These are phyloP conservation scores for Bruguiera hainesii DNA, from an alignment of 441 rosid species.

Conservation along the genomic window DNA sequence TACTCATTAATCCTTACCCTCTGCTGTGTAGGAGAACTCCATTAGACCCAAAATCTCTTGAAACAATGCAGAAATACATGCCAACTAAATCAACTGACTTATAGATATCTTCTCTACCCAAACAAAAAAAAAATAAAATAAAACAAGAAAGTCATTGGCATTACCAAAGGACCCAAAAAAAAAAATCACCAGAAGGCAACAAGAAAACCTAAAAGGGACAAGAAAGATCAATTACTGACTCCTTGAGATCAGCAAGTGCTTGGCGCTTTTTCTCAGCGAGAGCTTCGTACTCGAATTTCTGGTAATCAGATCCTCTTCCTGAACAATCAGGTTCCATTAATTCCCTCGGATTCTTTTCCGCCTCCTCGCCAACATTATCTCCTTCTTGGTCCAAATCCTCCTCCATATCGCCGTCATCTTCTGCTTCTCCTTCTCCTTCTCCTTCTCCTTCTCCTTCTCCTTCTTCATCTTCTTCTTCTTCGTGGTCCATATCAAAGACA, in stretches of 20 bases:
- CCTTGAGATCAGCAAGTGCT: slow-evolving; percentile 38
- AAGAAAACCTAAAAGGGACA: background rate
- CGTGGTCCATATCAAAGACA: slow-evolving; percentile 15
- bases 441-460: slow-evolving; percentile 27
- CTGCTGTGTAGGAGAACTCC: no score
- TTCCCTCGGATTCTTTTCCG: slow-evolving; percentile 26
- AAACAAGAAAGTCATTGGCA: no score
- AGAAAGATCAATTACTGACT: slow-evolving; percentile 31
- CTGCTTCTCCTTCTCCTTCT: slow-evolving; percentile 36
- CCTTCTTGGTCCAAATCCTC: slow-evolving; percentile 15
- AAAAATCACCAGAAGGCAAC: no score
- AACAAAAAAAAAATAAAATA: no score
- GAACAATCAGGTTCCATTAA: slow-evolving; percentile 24
- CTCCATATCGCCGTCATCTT: slow-evolving; percentile 9
- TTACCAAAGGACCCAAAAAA: no score
- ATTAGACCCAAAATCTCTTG: no score
- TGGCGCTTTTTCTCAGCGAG: slow-evolving; percentile 78
- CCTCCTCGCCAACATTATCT: no score
- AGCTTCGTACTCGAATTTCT: slow-evolving; percentile 59
- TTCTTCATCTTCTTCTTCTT: slow-evolving; percentile 15
- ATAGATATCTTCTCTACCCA: no score
- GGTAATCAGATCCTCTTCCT: slow-evolving; percentile 37
- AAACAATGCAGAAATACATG: no score
- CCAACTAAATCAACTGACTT: no score
- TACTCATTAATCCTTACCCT: no score